Conservation (phyloP, 106 monocot species). For the Alisma plantagoaquatica region DNA sequence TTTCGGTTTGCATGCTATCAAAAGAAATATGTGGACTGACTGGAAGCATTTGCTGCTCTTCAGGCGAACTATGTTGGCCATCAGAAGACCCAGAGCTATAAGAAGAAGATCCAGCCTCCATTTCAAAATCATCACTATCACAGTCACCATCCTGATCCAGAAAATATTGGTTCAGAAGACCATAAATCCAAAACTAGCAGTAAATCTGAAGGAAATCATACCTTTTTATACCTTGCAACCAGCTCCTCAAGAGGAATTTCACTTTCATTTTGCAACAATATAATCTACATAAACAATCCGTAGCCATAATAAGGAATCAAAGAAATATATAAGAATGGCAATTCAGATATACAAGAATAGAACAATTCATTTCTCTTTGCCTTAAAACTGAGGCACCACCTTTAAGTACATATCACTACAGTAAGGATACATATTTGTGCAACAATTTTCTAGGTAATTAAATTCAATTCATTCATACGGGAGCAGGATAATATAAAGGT, state of each 20-base stretch:
- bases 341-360: not conserved
- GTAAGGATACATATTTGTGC: too few relatives aligned
- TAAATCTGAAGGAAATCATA: slow-evolving; percentile 18
- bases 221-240: slow-evolving; percentile 88
- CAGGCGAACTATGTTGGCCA: slow-evolving; percentile 17
- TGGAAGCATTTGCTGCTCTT: slow-evolving; percentile 7
- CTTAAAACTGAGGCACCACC: too few relatives aligned
- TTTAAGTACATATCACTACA: too few relatives aligned
- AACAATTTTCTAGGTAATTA: too few relatives aligned
- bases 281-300: slow-evolving; percentile 31
- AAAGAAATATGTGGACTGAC: slow-evolving; percentile 3
- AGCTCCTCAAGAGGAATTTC: slow-evolving; percentile 82
- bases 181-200: not conserved
- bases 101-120: slow-evolving; percentile 36
- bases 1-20: slow-evolving; percentile 4
- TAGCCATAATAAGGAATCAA: not conserved
- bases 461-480: too few relatives aligned
- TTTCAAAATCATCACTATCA: slow-evolving; percentile 24
- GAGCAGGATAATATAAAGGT: too few relatives aligned
- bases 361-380: too few relatives aligned
- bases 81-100: slow-evolving; percentile 38
- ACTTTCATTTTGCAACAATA: slow-evolving; percentile 74
- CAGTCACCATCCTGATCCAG: slow-evolving; percentile 32
- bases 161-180: not conserved
- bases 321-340: not conserved